These are phyloP conservation scores for Ganoderma sp. DNA, from an alignment of 1,284 basidiomycete genomes.

Conservation along the genomic window DNA sequence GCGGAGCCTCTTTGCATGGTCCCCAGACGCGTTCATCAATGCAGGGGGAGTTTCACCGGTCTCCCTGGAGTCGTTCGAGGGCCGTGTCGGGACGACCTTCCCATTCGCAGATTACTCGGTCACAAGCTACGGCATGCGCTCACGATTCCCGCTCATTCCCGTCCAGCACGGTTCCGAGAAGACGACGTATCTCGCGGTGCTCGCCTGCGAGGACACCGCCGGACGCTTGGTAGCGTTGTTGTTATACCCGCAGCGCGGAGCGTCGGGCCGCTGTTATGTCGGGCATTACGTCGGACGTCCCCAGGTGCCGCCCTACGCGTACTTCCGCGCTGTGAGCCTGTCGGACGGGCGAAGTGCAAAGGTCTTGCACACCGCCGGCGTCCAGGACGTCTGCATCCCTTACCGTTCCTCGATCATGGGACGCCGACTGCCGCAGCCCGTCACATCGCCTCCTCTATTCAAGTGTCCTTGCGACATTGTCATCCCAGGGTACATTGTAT, in stretches of 20 bases:
- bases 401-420: conserved; percentile 15
- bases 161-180: conserved; percentile 18
- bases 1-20: conserved; percentile 30
- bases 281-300: conserved; percentile 30
- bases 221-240: conserved; percentile 24
- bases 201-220: conserved; percentile 22
- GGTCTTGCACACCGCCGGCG: neutral
- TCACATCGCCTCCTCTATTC: conserved; percentile 14
- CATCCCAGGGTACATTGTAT: conserved; percentile 20
- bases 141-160: conserved; percentile 23
- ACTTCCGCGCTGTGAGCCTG: conserved; percentile 24
- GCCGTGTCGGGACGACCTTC: conserved; percentile 16
- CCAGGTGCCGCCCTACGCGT: conserved; percentile 23
- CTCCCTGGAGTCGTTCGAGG: conserved; percentile 21
- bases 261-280: conserved; percentile 22
- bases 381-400: conserved; percentile 24
- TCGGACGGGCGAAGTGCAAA: conserved; percentile 10
- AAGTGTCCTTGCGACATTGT: conserved; percentile 26
- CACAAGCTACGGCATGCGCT: conserved; percentile 28
- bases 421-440: neutral
- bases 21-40: conserved; percentile 30
- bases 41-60: conserved; percentile 17
- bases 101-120: conserved; percentile 21
- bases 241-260: conserved; percentile 22
- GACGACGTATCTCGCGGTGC: conserved; percentile 26